These are phyloP conservation scores for Hibiscus tridactylites DNA, from an alignment of 345 rosid genomes.

Conservation along the genomic window DNA sequence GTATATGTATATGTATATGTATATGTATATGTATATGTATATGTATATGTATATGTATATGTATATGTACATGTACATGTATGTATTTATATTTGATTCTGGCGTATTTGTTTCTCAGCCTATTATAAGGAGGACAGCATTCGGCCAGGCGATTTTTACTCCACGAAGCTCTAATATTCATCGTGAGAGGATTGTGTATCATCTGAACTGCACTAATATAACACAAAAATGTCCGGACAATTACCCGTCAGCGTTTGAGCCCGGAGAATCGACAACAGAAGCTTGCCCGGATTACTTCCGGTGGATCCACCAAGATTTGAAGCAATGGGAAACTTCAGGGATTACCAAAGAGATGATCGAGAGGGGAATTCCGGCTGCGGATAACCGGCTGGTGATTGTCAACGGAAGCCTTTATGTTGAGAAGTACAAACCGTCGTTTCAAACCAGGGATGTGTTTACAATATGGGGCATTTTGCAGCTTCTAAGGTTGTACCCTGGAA, in stretches of 20 bases:
- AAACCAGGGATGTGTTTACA: constrained; percentile 58
- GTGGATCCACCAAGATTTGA: constrained; percentile 58
- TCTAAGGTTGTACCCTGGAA: constrained; percentile 60
- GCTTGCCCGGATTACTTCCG: constrained; percentile 60
- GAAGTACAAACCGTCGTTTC: constrained; percentile 32
- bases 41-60: no score
- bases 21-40: no score
- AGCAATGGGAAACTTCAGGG: constrained; percentile 45
- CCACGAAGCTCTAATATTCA: constrained; percentile 2
- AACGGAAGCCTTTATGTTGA: constrained; percentile 49
- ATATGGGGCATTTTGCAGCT: constrained; percentile 70
- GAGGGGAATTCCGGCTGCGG: constrained; percentile 27
- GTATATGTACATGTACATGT: no score
- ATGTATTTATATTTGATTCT: no score
- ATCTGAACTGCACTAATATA: constrained; percentile 28
- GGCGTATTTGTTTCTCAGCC: constrained; percentile 14
- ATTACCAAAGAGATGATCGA: constrained; percentile 47
- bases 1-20: no score
- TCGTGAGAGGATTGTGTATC: constrained; percentile 9
- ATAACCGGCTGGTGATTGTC: constrained; percentile 40
- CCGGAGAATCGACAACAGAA: background rate
- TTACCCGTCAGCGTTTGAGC: constrained; percentile 18
- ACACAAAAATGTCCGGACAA: constrained; percentile 25
- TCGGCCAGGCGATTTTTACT: constrained; percentile 10
- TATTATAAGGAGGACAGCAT: constrained; percentile 13